These are phyloP conservation scores for Diphasiastrum complanatum DNA, from an alignment of 83 land plant species.

Conservation along the genomic window DNA sequence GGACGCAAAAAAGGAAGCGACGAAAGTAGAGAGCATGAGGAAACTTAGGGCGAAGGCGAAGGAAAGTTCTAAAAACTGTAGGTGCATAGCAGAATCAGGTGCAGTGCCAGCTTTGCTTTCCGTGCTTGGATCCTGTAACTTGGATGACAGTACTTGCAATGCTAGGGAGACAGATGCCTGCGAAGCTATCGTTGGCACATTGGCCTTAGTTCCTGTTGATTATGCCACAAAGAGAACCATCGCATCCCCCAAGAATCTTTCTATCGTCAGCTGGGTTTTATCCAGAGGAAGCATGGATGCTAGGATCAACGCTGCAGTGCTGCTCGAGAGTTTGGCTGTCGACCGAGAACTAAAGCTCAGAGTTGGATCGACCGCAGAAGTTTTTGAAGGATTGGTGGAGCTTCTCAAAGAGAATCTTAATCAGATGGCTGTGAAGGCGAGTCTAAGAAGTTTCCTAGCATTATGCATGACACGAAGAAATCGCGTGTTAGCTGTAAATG, in stretches of 20 bases:
- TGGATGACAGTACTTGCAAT: no score
- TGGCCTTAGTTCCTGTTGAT: not conserved
- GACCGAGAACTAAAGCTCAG: no score
- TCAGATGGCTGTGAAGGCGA: constrained; percentile 5
- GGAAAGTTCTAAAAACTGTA: constrained; percentile 2
- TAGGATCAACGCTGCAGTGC: not conserved
- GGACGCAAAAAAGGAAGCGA: no score
- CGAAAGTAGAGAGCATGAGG: no score
- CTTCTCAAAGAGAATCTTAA: not conserved
- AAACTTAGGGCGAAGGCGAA: constrained; percentile 3
- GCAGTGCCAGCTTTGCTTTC: not conserved
- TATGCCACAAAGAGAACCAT: not conserved
- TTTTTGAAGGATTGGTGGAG: constrained; percentile 1
- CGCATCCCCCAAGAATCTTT: not conserved
- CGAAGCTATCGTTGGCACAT: not conserved
- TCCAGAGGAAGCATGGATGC: not conserved
- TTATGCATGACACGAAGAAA: not conserved
- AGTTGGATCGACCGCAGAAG: not conserved
- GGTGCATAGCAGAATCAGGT: constrained; percentile 1
- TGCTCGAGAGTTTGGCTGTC: constrained; percentile 2
- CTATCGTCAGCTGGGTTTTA: not conserved
- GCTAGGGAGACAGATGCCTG: not conserved
- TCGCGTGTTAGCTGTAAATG: not conserved
- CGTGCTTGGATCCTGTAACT: not conserved
- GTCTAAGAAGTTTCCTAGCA: not conserved